Evolutionary conservation across 306 rosid species (phyloP).

Genomic region (Cicer arietinum): DNA sequence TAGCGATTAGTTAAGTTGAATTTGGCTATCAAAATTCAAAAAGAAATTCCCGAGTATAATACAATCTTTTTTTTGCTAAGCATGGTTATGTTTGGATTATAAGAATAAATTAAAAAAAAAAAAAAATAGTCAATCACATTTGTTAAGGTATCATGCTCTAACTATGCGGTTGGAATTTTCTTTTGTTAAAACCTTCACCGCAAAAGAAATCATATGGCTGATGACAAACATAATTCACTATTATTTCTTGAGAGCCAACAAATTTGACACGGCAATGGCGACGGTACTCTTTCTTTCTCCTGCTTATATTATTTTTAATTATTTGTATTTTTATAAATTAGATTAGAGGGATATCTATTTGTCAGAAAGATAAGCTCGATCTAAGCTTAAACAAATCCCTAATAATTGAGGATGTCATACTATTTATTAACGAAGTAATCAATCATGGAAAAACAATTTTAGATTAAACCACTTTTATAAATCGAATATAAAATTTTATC

Average conservation of each 20-base stretch:
- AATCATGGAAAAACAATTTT: not conserved
- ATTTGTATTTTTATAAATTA: no score
- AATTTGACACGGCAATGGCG: no score
- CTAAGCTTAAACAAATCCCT: not conserved
- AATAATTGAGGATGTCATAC: not conserved
- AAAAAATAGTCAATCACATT: not conserved
- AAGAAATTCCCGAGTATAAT: not conserved
- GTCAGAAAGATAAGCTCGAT: not conserved
- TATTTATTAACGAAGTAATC: not conserved
- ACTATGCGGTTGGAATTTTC: no score
- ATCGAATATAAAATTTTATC: no score
- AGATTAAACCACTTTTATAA: not conserved
- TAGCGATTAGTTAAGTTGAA: not conserved
- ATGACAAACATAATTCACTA: no score
- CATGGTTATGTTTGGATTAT: conserved; percentile 9
- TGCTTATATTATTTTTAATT: no score
- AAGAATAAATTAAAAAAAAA: not conserved
- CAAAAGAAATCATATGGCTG: no score
- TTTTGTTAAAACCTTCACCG: no score
- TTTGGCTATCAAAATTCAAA: not conserved
- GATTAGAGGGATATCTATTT: no score
- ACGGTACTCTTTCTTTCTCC: no score
- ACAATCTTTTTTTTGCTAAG: not conserved
- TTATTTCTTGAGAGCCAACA: no score
- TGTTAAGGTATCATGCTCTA: not conserved